Evolutionary conservation across 306 rosid genomes (phyloP).

Genomic region (Citrullus mucosospermus): DNA sequence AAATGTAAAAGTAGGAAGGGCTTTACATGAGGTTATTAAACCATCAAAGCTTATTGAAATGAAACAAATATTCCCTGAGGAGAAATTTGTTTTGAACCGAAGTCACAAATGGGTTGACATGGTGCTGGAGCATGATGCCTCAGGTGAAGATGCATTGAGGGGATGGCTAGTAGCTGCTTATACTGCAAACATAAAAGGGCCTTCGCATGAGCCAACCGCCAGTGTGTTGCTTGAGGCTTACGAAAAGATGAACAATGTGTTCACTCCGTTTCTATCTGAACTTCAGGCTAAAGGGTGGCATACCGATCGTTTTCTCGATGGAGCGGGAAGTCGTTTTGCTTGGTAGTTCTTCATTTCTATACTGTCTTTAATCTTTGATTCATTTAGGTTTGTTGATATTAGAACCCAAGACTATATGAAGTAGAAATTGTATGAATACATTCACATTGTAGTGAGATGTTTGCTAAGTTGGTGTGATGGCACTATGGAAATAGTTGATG

Average conservation of each 20-base stretch:
- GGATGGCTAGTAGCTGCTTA: conserved; percentile 95
- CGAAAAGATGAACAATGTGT: conserved; percentile 53
- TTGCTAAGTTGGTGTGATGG: background rate
- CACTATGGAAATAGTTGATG: background rate
- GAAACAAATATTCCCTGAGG: conserved; percentile 46
- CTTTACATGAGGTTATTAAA: conserved; percentile 44
- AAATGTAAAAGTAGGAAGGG: conserved; percentile 65
- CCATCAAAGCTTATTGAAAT: conserved; percentile 59
- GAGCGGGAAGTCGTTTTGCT: conserved; percentile 66
- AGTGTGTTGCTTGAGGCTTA: conserved; percentile 46
- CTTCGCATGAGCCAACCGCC: conserved; percentile 27
- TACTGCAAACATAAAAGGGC: conserved; percentile 30
- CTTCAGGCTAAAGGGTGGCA: conserved; percentile 87
- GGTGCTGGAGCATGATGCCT: conserved; percentile 67
- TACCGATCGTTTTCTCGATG: conserved; percentile 87
- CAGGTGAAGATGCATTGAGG: conserved; percentile 82
- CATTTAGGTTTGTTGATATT: background rate
- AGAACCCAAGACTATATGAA: background rate
- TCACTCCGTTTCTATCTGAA: conserved; percentile 43
- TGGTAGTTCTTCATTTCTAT: conserved; percentile 11
- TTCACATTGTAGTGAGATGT: background rate
- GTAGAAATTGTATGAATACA: background rate
- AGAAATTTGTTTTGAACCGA: conserved; percentile 58
- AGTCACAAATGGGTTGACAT: conserved; percentile 51
- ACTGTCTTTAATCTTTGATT: background rate